Evolutionary conservation across 2,329 filamentous ascomycete species (phyloP), one percentile per base, ranked within the genome.

Genomic region (Diaporthe batatas): DNA sequence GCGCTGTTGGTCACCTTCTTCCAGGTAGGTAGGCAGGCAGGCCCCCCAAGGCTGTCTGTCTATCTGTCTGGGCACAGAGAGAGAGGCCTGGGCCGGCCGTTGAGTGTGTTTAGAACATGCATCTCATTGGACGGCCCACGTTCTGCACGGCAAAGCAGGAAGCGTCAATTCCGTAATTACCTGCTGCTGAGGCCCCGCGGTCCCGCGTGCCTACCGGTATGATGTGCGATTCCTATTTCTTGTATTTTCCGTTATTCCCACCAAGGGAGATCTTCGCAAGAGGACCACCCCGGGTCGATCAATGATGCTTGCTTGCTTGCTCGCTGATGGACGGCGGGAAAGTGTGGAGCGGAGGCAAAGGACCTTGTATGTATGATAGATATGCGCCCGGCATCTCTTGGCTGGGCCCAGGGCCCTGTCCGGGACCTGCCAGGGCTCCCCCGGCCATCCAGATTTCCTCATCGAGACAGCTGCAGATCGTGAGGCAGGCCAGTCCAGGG

Each of bases 401-500:
- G 59, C 59, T 29, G 29, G 25, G 29, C 29, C 36, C 47, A 14
- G 36, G 32, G 25, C 23, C 32, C 36, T 39, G 44, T 29, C 34
- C 36, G 51, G 42, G 49, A 2, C 16, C 3, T 39, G 23, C 32
- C 47, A 49, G 58, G 59, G 14, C 39, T 68, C 36, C 51, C 59
- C 58, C n/a, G 54, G 55, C 42, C 54, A 70, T 21, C 16, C 14
- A 7, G 34, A 58, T 51, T 68, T 68, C 70, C 70, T 29, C 39
- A 68, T 68, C 36, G 51, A 54, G 70, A 55, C 70, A 67, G 39
- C 59, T 72, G 70, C 70, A 72, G 59, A 25, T 68, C 29, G 36
- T 68, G 70, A 72, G 62, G 70, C 70, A 72, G 44, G 34, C 53
- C 54, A 57, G 54, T 14, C 44, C 54, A 57, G 54, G 23, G 18